Conservation (phyloP, 2,329 filamentous ascomycete genomes). For the Fusarium sp. region DNA sequence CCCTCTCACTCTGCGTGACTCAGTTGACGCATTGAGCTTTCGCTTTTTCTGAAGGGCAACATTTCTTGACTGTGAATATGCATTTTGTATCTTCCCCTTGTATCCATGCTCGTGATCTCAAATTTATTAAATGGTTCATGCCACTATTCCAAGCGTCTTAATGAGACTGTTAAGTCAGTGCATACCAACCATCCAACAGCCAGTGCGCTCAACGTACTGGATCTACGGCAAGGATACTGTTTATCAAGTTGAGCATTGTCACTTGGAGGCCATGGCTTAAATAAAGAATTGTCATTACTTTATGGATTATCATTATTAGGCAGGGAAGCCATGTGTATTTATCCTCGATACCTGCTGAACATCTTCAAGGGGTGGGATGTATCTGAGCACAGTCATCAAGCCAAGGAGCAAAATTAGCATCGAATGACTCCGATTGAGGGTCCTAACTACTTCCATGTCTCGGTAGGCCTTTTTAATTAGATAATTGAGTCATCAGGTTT, state of each 20-base stretch:
- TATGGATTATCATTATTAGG: not conserved
- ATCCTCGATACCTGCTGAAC: not conserved
- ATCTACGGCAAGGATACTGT: conserved; percentile 12
- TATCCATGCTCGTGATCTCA: not conserved
- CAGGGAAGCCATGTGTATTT: conserved; percentile 2
- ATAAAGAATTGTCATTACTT: conserved; percentile 11
- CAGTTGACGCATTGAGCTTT: conserved; percentile 58
- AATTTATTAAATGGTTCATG: not conserved
- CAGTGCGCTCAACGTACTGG: not conserved
- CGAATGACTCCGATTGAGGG: not conserved
- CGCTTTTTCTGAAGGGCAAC: conserved; percentile 62
- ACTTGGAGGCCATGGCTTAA: not conserved
- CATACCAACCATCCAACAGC: not conserved
- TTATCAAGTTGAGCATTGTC: conserved; percentile 2
- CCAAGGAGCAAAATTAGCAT: not conserved
- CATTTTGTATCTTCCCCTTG: not conserved
- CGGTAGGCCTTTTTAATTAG: not conserved
- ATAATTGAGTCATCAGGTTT: conserved; percentile 1
- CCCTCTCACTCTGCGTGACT: conserved; percentile 66
- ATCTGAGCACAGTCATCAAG: not conserved
- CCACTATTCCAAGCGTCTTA: not conserved
- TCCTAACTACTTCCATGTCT: not conserved
- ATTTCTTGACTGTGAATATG: conserved; percentile 37
- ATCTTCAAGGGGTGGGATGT: not conserved
- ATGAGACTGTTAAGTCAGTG: not conserved